Percentiles rank a stretch among this genome's conserved stretches.
Evolutionary conservation across 495 filamentous ascomycete genomes (phyloP).

Genomic region (Rostrohypoxylon terebratum): DNA sequence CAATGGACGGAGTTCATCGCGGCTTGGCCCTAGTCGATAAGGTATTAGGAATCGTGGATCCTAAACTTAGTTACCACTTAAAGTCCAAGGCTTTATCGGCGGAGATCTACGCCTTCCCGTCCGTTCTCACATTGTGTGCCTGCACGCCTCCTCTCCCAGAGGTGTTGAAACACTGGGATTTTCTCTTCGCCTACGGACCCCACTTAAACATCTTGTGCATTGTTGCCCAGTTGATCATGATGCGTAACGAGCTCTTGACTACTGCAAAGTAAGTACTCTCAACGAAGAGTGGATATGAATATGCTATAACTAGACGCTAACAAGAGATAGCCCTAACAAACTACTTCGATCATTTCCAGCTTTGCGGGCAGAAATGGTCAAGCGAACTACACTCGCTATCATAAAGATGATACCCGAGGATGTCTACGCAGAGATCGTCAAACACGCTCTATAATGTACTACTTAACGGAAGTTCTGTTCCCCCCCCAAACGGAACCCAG

Average conservation of each 20-base stretch:
- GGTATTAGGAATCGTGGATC: slow-evolving; percentile 88
- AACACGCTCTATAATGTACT: slow-evolving; percentile 76
- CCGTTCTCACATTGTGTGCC: slow-evolving; percentile 92
- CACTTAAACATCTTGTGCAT: slow-evolving; percentile 97
- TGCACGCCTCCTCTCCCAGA: slow-evolving; percentile 98
- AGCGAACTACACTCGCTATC: slow-evolving; percentile 79
- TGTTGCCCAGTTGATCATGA: slow-evolving; percentile 92
- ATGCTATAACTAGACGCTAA: slow-evolving; percentile 23
- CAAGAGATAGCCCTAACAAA: slow-evolving; percentile 80
- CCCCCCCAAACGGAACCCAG: background rate
- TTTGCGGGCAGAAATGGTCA: slow-evolving; percentile 82
- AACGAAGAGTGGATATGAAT: background rate
- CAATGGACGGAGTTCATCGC: slow-evolving; percentile 97
- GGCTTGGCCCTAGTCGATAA: slow-evolving; percentile 91
- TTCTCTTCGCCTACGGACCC: slow-evolving; percentile 92
- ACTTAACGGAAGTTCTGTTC: background rate
- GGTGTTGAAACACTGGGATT: slow-evolving; percentile 97
- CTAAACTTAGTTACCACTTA: slow-evolving; percentile 84
- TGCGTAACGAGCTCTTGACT: slow-evolving; percentile 82
- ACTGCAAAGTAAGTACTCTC: slow-evolving; percentile 77
- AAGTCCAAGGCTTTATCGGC: slow-evolving; percentile 87
- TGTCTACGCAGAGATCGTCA: slow-evolving; percentile 87
- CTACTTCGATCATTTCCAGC: slow-evolving; percentile 90
- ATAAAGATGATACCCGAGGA: slow-evolving; percentile 88
- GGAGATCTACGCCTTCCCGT: slow-evolving; percentile 97